Evolutionary conservation across 768 basidiomycete species (phyloP).

Genomic region (Pleurotus citrinopileatus): DNA sequence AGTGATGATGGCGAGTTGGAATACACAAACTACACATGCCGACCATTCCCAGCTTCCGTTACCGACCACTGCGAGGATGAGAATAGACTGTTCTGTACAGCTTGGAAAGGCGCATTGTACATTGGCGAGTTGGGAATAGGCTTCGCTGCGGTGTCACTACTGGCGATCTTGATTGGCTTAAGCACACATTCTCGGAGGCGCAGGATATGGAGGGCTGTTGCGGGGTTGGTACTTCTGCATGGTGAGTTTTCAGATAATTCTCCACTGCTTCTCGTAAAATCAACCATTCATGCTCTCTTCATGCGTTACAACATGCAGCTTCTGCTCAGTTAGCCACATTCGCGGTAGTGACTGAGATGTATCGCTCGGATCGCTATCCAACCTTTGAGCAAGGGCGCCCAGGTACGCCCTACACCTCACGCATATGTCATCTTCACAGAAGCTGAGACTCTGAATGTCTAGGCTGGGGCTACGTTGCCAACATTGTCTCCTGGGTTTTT

Average conservation of each 20-base stretch:
- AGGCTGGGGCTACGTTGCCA: conserved; percentile 64
- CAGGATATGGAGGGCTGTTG: conserved; percentile 75
- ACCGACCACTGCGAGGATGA: conserved; percentile 47
- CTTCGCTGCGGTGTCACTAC: conserved; percentile 56
- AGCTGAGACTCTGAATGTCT: too few relatives aligned
- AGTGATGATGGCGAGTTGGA: conserved; percentile 39
- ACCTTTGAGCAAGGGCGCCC: conserved; percentile 57
- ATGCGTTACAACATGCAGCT: conserved; percentile 31
- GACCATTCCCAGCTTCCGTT: conserved; percentile 58
- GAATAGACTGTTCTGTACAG: conserved; percentile 56
- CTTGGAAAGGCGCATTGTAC: conserved; percentile 73
- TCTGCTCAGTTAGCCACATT: conserved; percentile 61
- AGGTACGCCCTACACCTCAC: conserved; percentile 36
- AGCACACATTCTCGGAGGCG: conserved; percentile 71
- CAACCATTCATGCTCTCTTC: background rate
- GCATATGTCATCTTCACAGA: background rate
- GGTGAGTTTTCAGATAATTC: conserved; percentile 28
- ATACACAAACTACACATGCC: conserved; percentile 60
- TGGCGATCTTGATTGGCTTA: conserved; percentile 62
- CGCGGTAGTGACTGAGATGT: conserved; percentile 60
- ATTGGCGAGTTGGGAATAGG: conserved; percentile 61
- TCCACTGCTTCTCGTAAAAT: background rate
- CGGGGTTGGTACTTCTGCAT: conserved; percentile 60
- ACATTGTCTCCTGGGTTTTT: conserved; percentile 57
- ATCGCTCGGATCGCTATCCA: conserved; percentile 40